Conservation (phyloP, 257 asterid genomes). For the Jaltomata sinuosa region DNA sequence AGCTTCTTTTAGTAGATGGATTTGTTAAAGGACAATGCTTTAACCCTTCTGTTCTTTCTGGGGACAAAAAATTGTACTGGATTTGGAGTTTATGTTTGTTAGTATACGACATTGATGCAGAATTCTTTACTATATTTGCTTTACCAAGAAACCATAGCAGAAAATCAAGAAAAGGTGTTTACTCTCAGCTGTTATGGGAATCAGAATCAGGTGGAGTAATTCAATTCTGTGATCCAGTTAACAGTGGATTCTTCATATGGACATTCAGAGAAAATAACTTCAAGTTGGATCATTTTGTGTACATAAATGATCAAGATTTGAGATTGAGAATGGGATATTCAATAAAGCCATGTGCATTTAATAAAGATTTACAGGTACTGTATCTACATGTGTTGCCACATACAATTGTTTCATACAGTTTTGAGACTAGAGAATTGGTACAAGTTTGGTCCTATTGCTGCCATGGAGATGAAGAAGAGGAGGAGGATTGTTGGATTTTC, state of each 20-base stretch:
- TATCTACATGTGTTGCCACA: conserved; percentile 5
- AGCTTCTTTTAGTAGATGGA: background rate
- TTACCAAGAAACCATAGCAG: background rate
- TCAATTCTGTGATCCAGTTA: background rate
- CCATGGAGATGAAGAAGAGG: background rate
- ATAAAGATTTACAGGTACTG: conserved; percentile 14
- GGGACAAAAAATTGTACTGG: conserved; percentile 3
- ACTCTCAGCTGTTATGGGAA: conserved; percentile 12
- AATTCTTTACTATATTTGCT: conserved; percentile 1
- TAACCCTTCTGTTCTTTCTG: background rate
- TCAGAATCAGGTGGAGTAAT: conserved; percentile 13
- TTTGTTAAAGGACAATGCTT: conserved; percentile 5
- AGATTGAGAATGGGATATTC: background rate
- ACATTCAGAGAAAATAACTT: background rate
- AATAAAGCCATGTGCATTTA: conserved; percentile 13
- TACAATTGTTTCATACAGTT: conserved; percentile 10
- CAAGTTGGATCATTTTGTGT: background rate
- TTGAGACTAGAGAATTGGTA: conserved; percentile 9
- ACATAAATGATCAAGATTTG: background rate
- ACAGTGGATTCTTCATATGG: background rate
- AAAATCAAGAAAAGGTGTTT: background rate
- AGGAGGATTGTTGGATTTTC: background rate
- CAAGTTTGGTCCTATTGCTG: conserved; percentile 2
- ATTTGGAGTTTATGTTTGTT: conserved; percentile 17
- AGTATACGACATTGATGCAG: background rate